Conservation (phyloP, 2,329 filamentous ascomycete species). For the Sclerotinia sclerotiorum region DNA sequence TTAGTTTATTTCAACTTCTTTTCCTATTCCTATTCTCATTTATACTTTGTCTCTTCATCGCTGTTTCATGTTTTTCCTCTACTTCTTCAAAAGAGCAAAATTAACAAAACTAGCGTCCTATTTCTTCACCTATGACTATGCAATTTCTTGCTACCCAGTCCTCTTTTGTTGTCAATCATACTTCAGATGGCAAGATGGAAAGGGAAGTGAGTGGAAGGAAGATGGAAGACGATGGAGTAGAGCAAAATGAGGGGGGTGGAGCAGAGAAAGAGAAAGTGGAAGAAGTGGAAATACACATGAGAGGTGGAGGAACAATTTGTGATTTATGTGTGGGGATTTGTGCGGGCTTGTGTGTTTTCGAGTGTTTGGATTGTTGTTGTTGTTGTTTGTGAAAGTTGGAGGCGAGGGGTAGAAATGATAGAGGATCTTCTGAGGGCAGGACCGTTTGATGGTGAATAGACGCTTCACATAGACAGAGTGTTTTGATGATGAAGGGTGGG, state of each 20-base stretch:
- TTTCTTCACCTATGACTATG: not conserved
- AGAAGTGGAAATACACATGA: not conserved
- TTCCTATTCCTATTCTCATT: no score
- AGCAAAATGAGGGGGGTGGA: not conserved
- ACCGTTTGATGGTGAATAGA: no score
- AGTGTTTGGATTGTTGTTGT: conserved; percentile 16
- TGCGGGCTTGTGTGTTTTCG: conserved; percentile 6
- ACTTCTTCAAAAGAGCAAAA: not conserved
- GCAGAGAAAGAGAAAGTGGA: no score
- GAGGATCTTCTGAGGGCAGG: no score
- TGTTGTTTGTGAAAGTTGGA: not conserved
- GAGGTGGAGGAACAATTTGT: not conserved
- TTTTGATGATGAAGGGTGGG: not conserved
- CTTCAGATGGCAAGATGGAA: no score
- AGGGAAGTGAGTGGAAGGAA: not conserved
- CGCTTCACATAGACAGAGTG: no score
- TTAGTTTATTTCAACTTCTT: not conserved
- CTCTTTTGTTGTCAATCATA: no score
- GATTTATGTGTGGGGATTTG: conserved; percentile 11
- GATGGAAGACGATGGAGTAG: not conserved
- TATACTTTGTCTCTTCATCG: not conserved
- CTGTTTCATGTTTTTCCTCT: no score
- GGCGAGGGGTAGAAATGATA: no score
- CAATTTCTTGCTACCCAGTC: not conserved
- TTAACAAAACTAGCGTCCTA: not conserved